A percentile compares a stretch with the other conserved stretches of the same genome.
Conservation (phyloP, 495 filamentous ascomycete species). For the Usnea hakonensis region DNA sequence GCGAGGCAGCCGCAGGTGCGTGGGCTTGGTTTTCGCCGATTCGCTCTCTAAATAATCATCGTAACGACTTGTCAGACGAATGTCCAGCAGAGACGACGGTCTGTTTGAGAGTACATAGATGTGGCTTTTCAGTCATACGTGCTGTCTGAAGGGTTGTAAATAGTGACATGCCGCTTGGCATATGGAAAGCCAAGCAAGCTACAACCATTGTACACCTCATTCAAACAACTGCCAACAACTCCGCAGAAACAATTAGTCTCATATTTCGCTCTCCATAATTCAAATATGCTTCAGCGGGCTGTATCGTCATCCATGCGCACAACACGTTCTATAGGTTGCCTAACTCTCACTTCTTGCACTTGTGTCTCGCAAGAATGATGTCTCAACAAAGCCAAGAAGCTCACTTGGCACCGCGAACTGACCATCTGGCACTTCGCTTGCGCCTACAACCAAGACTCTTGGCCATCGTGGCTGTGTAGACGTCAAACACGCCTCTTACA, state of each 20-base stretch:
- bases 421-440: background rate
- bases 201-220: background rate
- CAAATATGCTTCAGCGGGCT: background rate
- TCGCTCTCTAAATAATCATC: too few relatives aligned
- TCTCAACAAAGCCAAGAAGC: background rate
- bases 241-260: background rate
- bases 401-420: background rate
- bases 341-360: background rate
- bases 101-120: too few relatives aligned
- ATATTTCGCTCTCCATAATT: background rate
- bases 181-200: background rate
- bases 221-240: background rate
- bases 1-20: background rate
- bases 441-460: background rate
- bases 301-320: background rate
- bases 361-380: too few relatives aligned
- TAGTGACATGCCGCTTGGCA: background rate
- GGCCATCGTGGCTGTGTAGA: background rate
- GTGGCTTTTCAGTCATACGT: too few relatives aligned
- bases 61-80: too few relatives aligned
- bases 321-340: background rate
- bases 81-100: too few relatives aligned
- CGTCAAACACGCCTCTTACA: background rate
- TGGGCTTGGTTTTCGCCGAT: background rate
- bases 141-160: background rate